Evolutionary conservation across 2,329 filamentous ascomycete species (phyloP).

Genomic region (Talaromyces sp.): DNA sequence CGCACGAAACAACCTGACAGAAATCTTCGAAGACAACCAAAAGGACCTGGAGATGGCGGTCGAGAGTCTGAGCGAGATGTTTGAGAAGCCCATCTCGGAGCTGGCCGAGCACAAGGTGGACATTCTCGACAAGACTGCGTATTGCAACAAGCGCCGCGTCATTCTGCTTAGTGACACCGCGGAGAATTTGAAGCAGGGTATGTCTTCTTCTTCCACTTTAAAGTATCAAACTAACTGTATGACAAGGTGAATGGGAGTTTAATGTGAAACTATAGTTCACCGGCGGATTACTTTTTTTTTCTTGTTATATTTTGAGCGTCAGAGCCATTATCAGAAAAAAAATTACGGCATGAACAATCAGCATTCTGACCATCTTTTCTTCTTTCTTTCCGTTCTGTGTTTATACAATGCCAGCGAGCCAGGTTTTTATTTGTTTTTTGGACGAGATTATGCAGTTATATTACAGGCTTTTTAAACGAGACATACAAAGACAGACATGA

Average conservation of each 20-base stretch:
- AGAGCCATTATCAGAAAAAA: not conserved
- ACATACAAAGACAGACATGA: not conserved
- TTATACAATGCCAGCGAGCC: not conserved
- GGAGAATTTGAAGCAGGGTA: conserved; percentile 83
- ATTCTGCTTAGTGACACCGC: conserved; percentile 91
- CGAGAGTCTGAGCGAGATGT: conserved; percentile 97
- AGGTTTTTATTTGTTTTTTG: not conserved
- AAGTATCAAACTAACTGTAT: conserved; percentile 7
- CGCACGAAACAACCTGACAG: conserved; percentile 88
- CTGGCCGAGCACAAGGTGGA: conserved; percentile 85
- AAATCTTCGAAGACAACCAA: conserved; percentile 98
- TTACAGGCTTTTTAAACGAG: not conserved
- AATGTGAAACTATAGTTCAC: conserved; percentile 36
- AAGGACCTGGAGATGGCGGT: conserved; percentile 97
- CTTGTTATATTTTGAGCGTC: not conserved
- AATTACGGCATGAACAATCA: not conserved
- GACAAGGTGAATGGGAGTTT: conserved; percentile 41
- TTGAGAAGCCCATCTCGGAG: conserved; percentile 91
- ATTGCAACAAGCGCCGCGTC: conserved; percentile 87
- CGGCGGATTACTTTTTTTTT: conserved; percentile 1
- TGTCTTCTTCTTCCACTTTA: conserved; percentile 20
- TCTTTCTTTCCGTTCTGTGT: not conserved
- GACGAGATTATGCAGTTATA: not conserved
- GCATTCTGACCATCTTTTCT: not conserved
- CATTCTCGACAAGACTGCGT: conserved; percentile 97